phyloP scores from a whole-genome alignment of 441 rosid genomes.

The Rhodomyrtus psidioides region DNA sequence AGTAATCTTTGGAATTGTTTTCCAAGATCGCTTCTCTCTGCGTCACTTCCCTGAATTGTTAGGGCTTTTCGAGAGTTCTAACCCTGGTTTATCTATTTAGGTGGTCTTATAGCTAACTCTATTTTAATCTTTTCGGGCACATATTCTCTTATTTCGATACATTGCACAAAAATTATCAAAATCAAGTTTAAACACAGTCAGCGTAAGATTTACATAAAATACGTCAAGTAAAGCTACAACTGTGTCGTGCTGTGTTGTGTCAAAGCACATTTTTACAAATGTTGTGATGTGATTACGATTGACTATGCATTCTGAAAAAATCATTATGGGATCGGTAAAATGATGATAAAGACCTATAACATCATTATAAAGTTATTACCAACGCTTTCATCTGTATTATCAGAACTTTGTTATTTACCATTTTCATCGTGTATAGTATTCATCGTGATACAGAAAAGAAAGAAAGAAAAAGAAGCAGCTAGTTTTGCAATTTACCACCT shows the following conservation, averaged over 20 bases:
- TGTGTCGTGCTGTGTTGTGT: rapidly evolving
- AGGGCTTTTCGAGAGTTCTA: not conserved
- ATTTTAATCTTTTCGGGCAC: not conserved
- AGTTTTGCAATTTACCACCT: too few relatives aligned
- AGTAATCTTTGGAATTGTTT: too few relatives aligned
- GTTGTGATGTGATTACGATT: not conserved
- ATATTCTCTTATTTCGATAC: too few relatives aligned
- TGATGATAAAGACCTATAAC: not conserved
- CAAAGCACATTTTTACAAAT: not conserved
- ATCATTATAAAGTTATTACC: not conserved
- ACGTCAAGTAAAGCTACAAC: rapidly evolving
- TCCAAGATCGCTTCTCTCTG: too few relatives aligned
- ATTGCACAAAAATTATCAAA: not conserved
- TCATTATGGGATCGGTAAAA: rapidly evolving
- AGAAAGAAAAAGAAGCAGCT: too few relatives aligned
- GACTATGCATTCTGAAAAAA: not conserved
- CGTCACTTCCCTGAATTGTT: not conserved
- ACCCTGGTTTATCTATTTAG: not conserved
- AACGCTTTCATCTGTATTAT: too few relatives aligned
- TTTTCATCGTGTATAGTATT: too few relatives aligned
- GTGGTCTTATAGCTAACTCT: not conserved
- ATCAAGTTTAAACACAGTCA: not conserved
- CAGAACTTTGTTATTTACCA: too few relatives aligned
- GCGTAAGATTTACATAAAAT: not conserved
- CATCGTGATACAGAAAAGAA: too few relatives aligned